A percentile compares a stretch with the other conserved stretches of the same genome.
phyloP scores from a whole-genome alignment of 306 rosid species.

The Hippophae gyantsensis region DNA sequence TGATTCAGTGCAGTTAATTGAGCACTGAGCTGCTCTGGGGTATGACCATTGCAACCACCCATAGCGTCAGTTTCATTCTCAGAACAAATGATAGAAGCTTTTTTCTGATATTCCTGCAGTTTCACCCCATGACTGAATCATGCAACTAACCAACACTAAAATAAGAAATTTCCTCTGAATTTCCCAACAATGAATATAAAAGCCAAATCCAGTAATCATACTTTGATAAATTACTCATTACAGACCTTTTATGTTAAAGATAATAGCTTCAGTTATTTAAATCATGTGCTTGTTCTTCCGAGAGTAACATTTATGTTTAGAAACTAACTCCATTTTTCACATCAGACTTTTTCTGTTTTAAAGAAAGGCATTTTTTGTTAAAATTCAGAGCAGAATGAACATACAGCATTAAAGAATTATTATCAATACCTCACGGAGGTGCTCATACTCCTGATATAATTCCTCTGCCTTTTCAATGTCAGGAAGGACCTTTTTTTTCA shows the following conservation, averaged over 20 bases:
- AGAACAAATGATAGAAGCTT: constrained; percentile 73
- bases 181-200: too few relatives aligned
- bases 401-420: neutral
- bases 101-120: constrained; percentile 52
- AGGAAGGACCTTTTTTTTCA: constrained; percentile 49
- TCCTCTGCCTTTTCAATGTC: constrained; percentile 54
- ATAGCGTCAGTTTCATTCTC: constrained; percentile 52
- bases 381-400: neutral
- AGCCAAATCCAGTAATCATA: too few relatives aligned
- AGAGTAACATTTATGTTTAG: too few relatives aligned
- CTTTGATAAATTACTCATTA: too few relatives aligned
- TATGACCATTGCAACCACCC: constrained; percentile 55
- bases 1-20: constrained; percentile 47
- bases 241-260: too few relatives aligned
- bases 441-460: constrained; percentile 32
- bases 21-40: constrained; percentile 70
- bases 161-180: too few relatives aligned
- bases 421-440: constrained; percentile 42
- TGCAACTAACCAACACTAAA: constrained; percentile 12
- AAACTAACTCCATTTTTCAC: too few relatives aligned
- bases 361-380: neutral
- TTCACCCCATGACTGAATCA: constrained; percentile 19
- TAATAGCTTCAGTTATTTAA: too few relatives aligned
- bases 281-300: too few relatives aligned
- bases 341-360: too few relatives aligned